Evolutionary conservation across 805 yeast genomes (phyloP).

Genomic region (Spathaspora arborariae): DNA sequence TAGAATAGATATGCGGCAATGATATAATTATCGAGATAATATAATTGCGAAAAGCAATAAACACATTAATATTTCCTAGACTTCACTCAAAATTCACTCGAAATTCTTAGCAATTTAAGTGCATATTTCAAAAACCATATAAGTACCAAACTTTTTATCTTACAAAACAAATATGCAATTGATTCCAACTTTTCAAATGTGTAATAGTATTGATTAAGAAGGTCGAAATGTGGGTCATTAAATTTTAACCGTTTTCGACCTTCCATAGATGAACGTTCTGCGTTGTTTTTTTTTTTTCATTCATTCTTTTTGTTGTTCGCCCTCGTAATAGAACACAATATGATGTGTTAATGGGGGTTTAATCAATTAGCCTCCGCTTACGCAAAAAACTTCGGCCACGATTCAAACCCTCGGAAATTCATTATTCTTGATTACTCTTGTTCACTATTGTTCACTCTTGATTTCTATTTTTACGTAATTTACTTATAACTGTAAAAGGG

Average conservation of each 20-base stretch:
- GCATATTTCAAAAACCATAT: not conserved
- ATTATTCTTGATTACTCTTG: too few relatives aligned
- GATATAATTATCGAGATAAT: too few relatives aligned
- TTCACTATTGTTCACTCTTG: too few relatives aligned
- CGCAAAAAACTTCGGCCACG: not conserved
- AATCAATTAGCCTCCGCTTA: not conserved
- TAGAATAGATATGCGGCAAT: too few relatives aligned
- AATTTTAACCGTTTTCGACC: not conserved
- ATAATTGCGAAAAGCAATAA: not conserved
- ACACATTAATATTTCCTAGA: not conserved
- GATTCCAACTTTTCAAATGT: not conserved
- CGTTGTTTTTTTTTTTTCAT: not conserved
- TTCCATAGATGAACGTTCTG: not conserved
- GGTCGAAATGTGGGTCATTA: not conserved
- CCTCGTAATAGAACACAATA: not conserved
- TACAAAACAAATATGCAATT: too few relatives aligned
- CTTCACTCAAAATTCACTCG: not conserved
- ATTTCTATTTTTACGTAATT: too few relatives aligned
- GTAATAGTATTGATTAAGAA: not conserved
- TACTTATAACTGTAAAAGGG: too few relatives aligned
- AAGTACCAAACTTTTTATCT: too few relatives aligned
- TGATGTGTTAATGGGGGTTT: not conserved
- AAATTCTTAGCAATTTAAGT: not conserved
- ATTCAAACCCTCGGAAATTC: not conserved
- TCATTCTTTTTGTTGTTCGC: too few relatives aligned